Evolutionary conservation across 179 eudicot genomes (phyloP).

Genomic region (Spergularia azorica): DNA sequence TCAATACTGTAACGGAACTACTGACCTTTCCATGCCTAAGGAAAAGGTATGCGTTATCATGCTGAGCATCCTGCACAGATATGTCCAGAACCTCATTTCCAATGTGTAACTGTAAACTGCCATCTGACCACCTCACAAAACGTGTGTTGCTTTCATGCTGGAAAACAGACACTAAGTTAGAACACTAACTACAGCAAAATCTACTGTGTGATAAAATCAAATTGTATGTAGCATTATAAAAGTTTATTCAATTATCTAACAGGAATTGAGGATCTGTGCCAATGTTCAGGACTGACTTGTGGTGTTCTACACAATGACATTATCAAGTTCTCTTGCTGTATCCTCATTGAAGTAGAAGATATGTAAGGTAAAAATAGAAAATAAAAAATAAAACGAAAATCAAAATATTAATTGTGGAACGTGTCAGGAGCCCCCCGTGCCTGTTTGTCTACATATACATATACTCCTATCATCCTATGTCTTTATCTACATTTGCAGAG

Average conservation of each 20-base stretch:
- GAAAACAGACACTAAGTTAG: constrained; percentile 25
- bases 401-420: background rate
- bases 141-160: constrained; percentile 98
- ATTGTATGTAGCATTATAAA: background rate
- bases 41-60: constrained; percentile 90
- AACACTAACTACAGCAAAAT: background rate
- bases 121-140: constrained; percentile 98
- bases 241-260: no score
- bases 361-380: background rate
- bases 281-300: background rate
- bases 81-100: constrained; percentile 99
- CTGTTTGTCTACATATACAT: background rate
- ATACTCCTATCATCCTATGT: no score
- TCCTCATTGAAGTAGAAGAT: background rate
- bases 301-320: background rate
- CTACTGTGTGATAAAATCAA: background rate
- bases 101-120: constrained; percentile 80
- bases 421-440: background rate
- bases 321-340: no score
- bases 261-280: background rate
- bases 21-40: constrained; percentile 91
- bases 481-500: no score
- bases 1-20: background rate
- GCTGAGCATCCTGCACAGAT: constrained; percentile 94
- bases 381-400: no score